Conservation (phyloP, 2,329 filamentous ascomycete species). For the Xenoacremonium recifei region DNA sequence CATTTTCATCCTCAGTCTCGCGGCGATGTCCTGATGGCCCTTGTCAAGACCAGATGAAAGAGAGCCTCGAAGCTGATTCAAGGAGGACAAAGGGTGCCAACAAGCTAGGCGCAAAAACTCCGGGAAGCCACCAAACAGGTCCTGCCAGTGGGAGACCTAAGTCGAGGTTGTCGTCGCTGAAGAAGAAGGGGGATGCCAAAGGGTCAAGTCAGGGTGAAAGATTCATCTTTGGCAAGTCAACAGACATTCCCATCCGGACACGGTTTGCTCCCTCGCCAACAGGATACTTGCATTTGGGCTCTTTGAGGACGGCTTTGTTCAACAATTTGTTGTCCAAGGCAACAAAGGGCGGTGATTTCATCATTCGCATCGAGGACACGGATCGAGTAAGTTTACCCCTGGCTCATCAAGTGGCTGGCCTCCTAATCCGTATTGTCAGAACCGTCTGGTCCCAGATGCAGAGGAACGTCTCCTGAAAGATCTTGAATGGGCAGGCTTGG, state of each 20-base stretch:
- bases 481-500: slow-evolving; percentile 81
- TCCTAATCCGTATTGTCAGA: slow-evolving; percentile 45
- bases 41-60: neutral
- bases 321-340: slow-evolving; percentile 89
- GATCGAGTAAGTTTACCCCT: slow-evolving; percentile 65
- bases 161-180: slow-evolving; percentile 23
- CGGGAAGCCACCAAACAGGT: too few species aligned
- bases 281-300: slow-evolving; percentile 89
- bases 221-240: slow-evolving; percentile 42
- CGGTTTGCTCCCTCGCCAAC: slow-evolving; percentile 96
- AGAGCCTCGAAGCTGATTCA: neutral
- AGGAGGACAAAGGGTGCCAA: too few species aligned
- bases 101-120: too few species aligned
- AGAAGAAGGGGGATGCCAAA: slow-evolving; percentile 11
- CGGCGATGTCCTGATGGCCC: slow-evolving; percentile 1
- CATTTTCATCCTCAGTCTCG: slow-evolving; percentile 13
- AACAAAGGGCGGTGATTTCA: slow-evolving; percentile 79
- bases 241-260: slow-evolving; percentile 53
- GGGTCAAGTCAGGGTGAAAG: slow-evolving; percentile 12
- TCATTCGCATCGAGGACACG: slow-evolving; percentile 91
- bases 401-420: neutral
- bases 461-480: slow-evolving; percentile 77
- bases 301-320: slow-evolving; percentile 88
- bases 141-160: neutral
- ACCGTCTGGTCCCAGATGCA: slow-evolving; percentile 76